Evolutionary conservation across 1,284 basidiomycete genomes (phyloP), one percentile per base, ranked within the genome.

Genomic region (Sporisorium iseilematis-ciliati): DNA sequence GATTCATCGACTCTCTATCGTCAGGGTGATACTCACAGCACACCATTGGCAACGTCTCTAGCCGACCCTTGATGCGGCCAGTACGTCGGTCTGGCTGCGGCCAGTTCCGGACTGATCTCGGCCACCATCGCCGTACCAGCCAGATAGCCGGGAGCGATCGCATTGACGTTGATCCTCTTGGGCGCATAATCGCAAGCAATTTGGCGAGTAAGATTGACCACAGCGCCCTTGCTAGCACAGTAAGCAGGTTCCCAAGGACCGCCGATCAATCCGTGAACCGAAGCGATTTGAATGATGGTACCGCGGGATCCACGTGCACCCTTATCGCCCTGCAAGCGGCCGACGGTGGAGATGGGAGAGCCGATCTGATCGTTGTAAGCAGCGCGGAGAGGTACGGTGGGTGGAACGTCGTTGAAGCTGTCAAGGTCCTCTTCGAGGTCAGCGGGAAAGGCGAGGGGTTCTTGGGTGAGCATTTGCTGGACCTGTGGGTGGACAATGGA

Each of bases 161-260:
- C 70, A 38, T 77, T 77, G 59, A 73, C 62, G 33, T 77, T 74
- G 62, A 77, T 74, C 21, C 75, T 50, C 12, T 74, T 52, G 16
- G 65, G 58, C 7, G 75, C 75, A 14, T 77, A 77, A 42, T 77
- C 75, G 46, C 71, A 67, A 3, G 75, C 75, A 2, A 77, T 63
- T 38, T 77, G 71, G 1, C 75, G 45, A 1, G 69, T 77, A 6
- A 77, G 33, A 41, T 77, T 77, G 29, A 77, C 54, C 8, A 77
- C 70, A 1, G 75, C 75, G 7, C 66, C 71, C 40, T 74, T 75
- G 23, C 41, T 57, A 2, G 75, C 75, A 38, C 71, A 72, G 48
- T 77, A 77, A 0, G 75, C 75, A 1, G 75, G 65, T 46, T 77
- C 75, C 10, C 61, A 63, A 0, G 75, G 75, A 1, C 75, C 75